These are phyloP conservation scores for Aspergillus fumigatiaffinis DNA, from an alignment of 2,329 filamentous ascomycete species.

Conservation along the genomic window DNA sequence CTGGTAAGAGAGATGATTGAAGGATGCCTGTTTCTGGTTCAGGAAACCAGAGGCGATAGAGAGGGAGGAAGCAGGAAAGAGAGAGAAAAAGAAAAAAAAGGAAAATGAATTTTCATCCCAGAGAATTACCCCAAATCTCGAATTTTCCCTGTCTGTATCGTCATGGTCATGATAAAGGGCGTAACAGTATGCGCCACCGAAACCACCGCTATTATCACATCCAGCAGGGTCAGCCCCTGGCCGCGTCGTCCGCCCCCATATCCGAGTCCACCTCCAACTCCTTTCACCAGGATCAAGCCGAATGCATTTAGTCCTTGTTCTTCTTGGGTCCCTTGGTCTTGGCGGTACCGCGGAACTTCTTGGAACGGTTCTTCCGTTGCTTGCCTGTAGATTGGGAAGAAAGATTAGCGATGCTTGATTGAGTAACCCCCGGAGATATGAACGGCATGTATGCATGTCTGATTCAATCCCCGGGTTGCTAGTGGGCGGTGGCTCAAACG, in stretches of 20 bases:
- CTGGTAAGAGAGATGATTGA: neutral
- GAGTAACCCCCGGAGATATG: neutral
- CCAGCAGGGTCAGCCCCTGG: slow-evolving; percentile 11
- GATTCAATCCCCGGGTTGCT: neutral
- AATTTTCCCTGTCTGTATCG: slow-evolving; percentile 5
- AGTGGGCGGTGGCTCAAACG: slow-evolving; percentile 46
- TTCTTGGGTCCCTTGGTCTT: slow-evolving; percentile 99
- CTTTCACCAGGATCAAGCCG: slow-evolving; percentile 20
- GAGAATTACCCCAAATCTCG: slow-evolving; percentile 2
- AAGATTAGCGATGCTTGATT: neutral
- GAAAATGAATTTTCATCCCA: slow-evolving; percentile 2
- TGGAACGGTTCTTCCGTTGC: slow-evolving; percentile 99
- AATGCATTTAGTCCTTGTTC: slow-evolving; percentile 67
- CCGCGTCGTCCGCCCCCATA: slow-evolving; percentile 5
- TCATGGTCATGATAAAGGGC: slow-evolving; percentile 12
- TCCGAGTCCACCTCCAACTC: slow-evolving; percentile 15
- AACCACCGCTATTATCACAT: slow-evolving; percentile 12
- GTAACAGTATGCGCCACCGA: slow-evolving; percentile 1
- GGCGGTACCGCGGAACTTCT: slow-evolving; percentile 95
- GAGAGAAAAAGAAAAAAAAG: slow-evolving; percentile 2
- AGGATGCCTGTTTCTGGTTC: neutral
- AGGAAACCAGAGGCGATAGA: neutral
- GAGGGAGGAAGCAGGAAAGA: neutral
- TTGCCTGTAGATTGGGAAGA: slow-evolving; percentile 66
- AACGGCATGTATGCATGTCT: neutral